phyloP scores from a whole-genome alignment of 1,284 basidiomycete species.

The Ceratobasidium sp. region DNA sequence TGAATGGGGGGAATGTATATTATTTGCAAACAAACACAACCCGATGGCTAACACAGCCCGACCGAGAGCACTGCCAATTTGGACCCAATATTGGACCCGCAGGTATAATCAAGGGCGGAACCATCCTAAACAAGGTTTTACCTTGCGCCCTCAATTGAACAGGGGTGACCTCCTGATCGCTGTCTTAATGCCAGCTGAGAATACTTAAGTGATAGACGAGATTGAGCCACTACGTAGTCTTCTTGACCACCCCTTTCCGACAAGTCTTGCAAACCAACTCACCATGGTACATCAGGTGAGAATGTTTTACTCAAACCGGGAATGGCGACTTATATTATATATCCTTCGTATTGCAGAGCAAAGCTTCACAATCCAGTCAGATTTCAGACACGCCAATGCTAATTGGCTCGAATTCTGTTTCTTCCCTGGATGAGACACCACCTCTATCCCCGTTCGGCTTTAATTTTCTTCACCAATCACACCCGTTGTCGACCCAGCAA shows the following conservation, averaged over 20 bases:
- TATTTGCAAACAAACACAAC: background rate
- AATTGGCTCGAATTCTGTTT: background rate
- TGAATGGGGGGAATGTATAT: background rate
- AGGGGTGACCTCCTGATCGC: background rate
- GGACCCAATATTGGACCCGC: background rate
- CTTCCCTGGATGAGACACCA: background rate
- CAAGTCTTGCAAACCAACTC: background rate
- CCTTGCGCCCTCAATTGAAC: slow-evolving; percentile 8
- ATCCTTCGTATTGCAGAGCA: background rate
- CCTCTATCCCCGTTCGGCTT: slow-evolving; percentile 3
- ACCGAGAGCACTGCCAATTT: background rate
- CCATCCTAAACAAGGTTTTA: slow-evolving; percentile 2
- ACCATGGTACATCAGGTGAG: background rate
- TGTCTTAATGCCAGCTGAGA: background rate
- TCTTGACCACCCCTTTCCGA: background rate
- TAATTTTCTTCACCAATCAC: background rate
- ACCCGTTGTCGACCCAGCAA: background rate
- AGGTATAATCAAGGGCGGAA: slow-evolving; percentile 9
- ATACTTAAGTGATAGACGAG: background rate
- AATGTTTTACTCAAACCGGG: background rate
- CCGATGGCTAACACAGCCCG: background rate
- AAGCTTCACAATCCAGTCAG: background rate
- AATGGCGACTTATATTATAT: background rate
- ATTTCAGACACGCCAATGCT: background rate
- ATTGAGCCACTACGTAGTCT: background rate